phyloP scores from a whole-genome alignment of 2,329 filamentous ascomycete species.

The Chrysoporthe deuterocubensis region DNA sequence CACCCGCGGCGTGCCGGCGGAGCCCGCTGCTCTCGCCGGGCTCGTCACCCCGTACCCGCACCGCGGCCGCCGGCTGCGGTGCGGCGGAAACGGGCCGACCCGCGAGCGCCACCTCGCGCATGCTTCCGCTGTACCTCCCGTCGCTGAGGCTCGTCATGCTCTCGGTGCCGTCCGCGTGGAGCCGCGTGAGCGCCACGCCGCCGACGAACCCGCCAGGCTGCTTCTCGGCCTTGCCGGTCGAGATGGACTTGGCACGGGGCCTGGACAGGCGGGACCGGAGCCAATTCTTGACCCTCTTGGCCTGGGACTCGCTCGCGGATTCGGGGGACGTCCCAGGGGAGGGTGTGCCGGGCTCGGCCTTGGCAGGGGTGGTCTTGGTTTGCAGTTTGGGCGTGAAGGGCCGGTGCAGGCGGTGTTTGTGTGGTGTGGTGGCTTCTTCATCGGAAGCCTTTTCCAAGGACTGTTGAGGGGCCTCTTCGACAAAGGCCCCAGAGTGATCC shows the following conservation, averaged over 20 bases:
- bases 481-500: background rate
- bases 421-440: conserved; percentile 33
- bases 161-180: conserved; percentile 36
- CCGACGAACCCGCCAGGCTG: conserved; percentile 43
- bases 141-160: conserved; percentile 37
- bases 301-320: conserved; percentile 32
- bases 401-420: conserved; percentile 20
- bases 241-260: conserved; percentile 36
- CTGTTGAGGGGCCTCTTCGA: conserved; percentile 1
- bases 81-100: conserved; percentile 33
- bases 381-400: conserved; percentile 29
- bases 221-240: conserved; percentile 18
- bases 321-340: conserved; percentile 29
- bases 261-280: conserved; percentile 47
- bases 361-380: conserved; percentile 23
- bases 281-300: conserved; percentile 46
- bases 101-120: conserved; percentile 42
- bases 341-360: conserved; percentile 14
- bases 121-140: conserved; percentile 31
- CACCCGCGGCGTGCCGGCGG: conserved; percentile 6
- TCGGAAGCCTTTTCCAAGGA: background rate
- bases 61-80: conserved; percentile 21
- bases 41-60: conserved; percentile 23
- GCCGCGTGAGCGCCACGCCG: conserved; percentile 42
- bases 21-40: conserved; percentile 24